Conservation (phyloP, 805 yeast species). For the Lipomyces chichibuensis region DNA sequence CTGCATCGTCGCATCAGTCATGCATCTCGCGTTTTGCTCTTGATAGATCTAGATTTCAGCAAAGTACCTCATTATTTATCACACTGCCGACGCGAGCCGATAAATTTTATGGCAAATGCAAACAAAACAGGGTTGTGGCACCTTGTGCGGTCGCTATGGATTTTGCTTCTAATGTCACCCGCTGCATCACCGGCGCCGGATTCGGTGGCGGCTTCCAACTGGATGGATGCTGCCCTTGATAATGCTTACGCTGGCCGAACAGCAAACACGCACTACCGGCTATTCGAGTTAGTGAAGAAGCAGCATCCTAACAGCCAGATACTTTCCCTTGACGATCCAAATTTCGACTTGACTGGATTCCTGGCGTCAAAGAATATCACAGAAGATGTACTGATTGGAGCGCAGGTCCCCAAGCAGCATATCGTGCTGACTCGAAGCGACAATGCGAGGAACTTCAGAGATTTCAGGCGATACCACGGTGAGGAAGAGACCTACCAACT, state of each 20-base stretch:
- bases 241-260: slow-evolving; percentile 2
- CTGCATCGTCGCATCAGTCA: no score
- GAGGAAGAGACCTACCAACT: background rate
- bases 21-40: no score
- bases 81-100: no score
- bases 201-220: background rate
- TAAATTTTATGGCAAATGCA: no score
- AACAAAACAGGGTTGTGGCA: no score
- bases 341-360: background rate
- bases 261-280: background rate
- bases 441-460: background rate
- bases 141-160: no score
- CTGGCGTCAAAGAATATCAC: slow-evolving; percentile 4
- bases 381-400: background rate
- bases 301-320: background rate
- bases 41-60: no score
- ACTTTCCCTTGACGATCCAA: background rate
- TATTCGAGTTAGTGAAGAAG: background rate
- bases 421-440: background rate
- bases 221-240: slow-evolving; percentile 2
- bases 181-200: no score
- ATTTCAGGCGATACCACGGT: background rate
- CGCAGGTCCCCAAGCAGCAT: background rate
- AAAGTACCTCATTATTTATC: no score
- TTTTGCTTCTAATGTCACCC: no score